A percentile compares a stretch with the other conserved stretches of the same genome.
Evolutionary conservation across 768 basidiomycete species (phyloP).

Genomic region (Exidia glandulosa): DNA sequence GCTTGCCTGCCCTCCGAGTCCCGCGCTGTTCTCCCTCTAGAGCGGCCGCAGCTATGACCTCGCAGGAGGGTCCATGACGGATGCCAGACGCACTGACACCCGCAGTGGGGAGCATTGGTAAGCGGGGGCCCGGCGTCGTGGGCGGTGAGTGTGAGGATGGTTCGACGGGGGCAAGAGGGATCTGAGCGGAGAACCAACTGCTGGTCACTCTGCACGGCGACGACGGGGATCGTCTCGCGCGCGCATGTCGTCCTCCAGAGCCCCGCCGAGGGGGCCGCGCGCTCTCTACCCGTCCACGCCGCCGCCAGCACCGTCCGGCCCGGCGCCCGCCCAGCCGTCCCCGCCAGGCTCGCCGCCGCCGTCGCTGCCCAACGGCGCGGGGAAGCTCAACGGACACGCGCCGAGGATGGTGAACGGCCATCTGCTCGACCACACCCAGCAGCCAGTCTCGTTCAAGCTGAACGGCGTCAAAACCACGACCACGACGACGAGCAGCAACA

Average conservation of each 20-base stretch:
- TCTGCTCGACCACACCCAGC: neutral
- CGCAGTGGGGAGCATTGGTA: neutral
- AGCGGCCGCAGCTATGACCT: too few species aligned
- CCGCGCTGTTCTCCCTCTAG: too few species aligned
- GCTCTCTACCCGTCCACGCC: conserved; percentile 47
- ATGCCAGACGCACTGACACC: too few species aligned
- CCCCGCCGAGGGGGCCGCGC: conserved; percentile 62
- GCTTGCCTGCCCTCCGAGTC: too few species aligned
- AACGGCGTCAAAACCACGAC: neutral
- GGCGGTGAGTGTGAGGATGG: neutral
- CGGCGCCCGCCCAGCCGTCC: neutral
- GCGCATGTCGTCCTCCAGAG: conserved; percentile 58
- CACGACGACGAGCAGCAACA: neutral
- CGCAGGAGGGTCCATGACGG: too few species aligned
- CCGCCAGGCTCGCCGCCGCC: conserved; percentile 8
- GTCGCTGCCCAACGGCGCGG: conserved; percentile 18
- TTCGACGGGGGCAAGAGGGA: neutral
- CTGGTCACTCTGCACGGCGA: neutral
- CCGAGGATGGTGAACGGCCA: neutral
- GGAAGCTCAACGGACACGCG: neutral
- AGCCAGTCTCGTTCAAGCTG: conserved; percentile 3
- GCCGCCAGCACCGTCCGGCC: conserved; percentile 15
- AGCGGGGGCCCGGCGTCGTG: neutral
- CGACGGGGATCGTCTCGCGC: neutral
- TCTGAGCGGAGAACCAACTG: neutral